phyloP scores from a whole-genome alignment of 306 rosid genomes.

The Vicia sativa region DNA sequence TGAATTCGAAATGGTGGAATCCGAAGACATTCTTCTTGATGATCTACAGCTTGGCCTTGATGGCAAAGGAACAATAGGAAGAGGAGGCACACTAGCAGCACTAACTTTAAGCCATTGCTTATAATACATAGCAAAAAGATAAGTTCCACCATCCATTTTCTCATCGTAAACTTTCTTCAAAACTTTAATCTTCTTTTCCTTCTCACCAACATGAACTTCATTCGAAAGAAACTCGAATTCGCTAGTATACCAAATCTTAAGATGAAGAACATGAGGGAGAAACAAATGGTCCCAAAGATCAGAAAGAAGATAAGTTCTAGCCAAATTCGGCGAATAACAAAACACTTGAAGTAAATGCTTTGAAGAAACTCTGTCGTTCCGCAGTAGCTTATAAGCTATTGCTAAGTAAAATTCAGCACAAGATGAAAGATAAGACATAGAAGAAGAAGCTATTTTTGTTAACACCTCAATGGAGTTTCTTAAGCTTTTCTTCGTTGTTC shows the following conservation, averaged over 20 bases:
- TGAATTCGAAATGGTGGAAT: conserved; percentile 55
- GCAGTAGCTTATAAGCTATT: conserved; percentile 62
- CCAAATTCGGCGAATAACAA: conserved; percentile 66
- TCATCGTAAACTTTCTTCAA: conserved; percentile 61
- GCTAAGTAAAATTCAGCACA: conserved; percentile 80
- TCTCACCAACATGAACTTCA: conserved; percentile 38
- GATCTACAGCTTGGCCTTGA: conserved; percentile 45
- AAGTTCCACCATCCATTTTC: conserved; percentile 72
- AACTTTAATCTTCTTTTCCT: conserved; percentile 56
- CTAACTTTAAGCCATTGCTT: conserved; percentile 80
- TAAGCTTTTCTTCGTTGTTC: conserved; percentile 42
- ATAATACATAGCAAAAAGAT: conserved; percentile 71
- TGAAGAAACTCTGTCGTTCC: conserved; percentile 60
- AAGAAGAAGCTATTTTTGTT: conserved; percentile 46
- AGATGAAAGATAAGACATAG: conserved; percentile 53
- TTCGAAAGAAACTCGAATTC: conserved; percentile 60
- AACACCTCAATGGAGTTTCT: conserved; percentile 55
- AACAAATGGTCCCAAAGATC: conserved; percentile 95
- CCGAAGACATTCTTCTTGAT: conserved; percentile 68
- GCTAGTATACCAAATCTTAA: conserved; percentile 68
- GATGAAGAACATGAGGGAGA: conserved; percentile 89
- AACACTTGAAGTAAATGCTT: conserved; percentile 74
- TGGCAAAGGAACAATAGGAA: conserved; percentile 70
- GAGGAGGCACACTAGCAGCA: conserved; percentile 60
- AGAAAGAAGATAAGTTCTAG: conserved; percentile 64